Percentiles rank a stretch among this genome's conserved stretches.
Conservation (phyloP, 1,139 yeast genomes). For the Yamadazyma triangularis region DNA sequence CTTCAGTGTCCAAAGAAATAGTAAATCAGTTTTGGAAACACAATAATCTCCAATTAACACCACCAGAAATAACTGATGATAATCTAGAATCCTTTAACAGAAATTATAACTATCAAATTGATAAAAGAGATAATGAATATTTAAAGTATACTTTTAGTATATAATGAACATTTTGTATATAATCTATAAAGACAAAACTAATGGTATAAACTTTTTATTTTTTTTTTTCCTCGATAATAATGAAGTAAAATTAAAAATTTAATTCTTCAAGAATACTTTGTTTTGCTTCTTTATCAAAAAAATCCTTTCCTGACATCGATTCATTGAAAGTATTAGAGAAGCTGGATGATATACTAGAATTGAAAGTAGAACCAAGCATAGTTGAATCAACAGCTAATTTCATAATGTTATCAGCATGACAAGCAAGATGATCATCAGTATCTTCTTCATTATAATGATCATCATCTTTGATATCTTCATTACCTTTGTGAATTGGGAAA, state of each 20-base stretch:
- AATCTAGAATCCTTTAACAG: conserved; percentile 10
- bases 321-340: conserved; percentile 34
- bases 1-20: too few species aligned
- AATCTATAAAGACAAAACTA: neutral
- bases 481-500: neutral
- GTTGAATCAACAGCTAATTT: conserved; percentile 49
- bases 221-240: too few species aligned
- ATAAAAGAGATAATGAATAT: conserved; percentile 22
- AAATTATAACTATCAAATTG: conserved; percentile 18
- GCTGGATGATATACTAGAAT: conserved; percentile 22
- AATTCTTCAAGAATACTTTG: conserved; percentile 26
- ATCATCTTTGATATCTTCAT: conserved; percentile 4
- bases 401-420: conserved; percentile 46
- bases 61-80: neutral
- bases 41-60: neutral
- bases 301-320: conserved; percentile 21
- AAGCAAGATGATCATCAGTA: conserved; percentile 40
- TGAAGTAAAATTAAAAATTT: conserved; percentile 10
- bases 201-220: too few species aligned
- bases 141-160: conserved; percentile 15
- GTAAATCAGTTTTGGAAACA: too few species aligned
- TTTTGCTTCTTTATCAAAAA: conserved; percentile 27
- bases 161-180: too few species aligned
- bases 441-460: conserved; percentile 15
- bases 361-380: conserved; percentile 39